Percentiles rank a stretch among this genome's conserved stretches.
Conservation (phyloP, 495 filamentous ascomycete species). For the Astrothelium subdiscretum region DNA sequence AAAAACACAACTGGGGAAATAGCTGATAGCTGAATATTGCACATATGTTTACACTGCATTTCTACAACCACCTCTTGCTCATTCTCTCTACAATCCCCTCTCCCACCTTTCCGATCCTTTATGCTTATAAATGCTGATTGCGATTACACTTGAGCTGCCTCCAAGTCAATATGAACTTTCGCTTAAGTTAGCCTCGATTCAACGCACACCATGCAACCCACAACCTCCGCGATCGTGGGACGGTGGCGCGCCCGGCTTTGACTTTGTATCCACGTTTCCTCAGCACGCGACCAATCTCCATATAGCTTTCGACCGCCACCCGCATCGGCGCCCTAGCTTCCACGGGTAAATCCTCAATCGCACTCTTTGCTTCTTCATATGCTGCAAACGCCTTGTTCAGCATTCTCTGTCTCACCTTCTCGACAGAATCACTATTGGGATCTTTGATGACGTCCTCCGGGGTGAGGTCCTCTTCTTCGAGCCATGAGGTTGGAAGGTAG, state of each 20-base stretch:
- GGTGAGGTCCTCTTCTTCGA: conserved; percentile 41
- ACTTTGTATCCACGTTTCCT: conserved; percentile 18
- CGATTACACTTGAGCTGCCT: too few species aligned
- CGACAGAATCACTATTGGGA: conserved; percentile 31
- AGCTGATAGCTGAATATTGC: too few species aligned
- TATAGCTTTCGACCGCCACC: conserved; percentile 60
- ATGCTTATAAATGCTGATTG: too few species aligned
- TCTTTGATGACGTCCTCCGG: conserved; percentile 39
- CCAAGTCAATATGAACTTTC: too few species aligned
- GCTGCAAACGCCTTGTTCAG: conserved; percentile 44
- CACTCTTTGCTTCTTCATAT: conserved; percentile 36
- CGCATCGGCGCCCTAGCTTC: conserved; percentile 47
- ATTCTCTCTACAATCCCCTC: too few species aligned
- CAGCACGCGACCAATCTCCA: conserved; percentile 57
- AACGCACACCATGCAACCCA: conserved; percentile 45
- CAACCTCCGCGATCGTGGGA: conserved; percentile 41
- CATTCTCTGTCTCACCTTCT: conserved; percentile 38
- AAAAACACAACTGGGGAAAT: too few species aligned
- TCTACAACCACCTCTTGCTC: too few species aligned
- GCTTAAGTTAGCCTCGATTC: conserved; percentile 6
- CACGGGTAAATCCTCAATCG: conserved; percentile 44
- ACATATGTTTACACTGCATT: too few species aligned
- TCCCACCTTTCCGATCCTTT: too few species aligned
- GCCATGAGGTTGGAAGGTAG: conserved; percentile 52
- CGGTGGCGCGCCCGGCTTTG: conserved; percentile 34